Evolutionary conservation across 148 eudicot genomes (phyloP).

Genomic region (Mesembryanthemum crystallinum): DNA sequence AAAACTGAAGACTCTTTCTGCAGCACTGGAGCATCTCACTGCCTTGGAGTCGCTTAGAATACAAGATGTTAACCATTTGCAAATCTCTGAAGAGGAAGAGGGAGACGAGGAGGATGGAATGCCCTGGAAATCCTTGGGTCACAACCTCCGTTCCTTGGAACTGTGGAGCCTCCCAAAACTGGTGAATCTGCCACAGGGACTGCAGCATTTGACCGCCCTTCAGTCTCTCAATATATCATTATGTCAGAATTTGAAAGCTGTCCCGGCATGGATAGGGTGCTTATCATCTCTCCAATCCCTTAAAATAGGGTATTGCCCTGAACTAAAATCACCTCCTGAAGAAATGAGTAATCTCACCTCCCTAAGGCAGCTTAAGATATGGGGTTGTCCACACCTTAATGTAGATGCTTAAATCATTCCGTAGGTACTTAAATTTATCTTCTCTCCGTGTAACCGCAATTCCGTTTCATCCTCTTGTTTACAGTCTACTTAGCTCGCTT

Average conservation of each 20-base stretch:
- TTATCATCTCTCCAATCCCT: constrained; percentile 22
- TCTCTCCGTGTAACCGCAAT: too few relatives aligned
- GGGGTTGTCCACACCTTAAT: not conserved
- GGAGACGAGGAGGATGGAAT: not conserved
- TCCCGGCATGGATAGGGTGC: constrained; percentile 26
- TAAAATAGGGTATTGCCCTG: not conserved
- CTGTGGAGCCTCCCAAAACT: not conserved
- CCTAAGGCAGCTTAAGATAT: constrained; percentile 2
- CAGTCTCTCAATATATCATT: not conserved
- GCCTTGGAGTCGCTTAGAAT: constrained; percentile 14
- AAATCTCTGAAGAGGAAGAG: not conserved
- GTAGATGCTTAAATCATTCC: not conserved
- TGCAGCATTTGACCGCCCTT: constrained; percentile 25
- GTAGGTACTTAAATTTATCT: too few relatives aligned
- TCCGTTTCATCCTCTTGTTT: too few relatives aligned
- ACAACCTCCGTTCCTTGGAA: constrained; percentile 14
- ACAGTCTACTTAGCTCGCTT: too few relatives aligned
- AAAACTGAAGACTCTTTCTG: not conserved
- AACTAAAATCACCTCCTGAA: constrained; percentile 15
- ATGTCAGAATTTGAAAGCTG: not conserved
- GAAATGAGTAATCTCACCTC: constrained; percentile 7
- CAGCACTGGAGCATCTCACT: constrained; percentile 23
- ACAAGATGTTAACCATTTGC: not conserved
- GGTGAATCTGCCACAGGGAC: constrained; percentile 6
- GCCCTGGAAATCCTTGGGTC: constrained; percentile 13